Base-by-base conservation (phyloP, 345 rosid genomes). In the Citrus trifoliata region DNA sequence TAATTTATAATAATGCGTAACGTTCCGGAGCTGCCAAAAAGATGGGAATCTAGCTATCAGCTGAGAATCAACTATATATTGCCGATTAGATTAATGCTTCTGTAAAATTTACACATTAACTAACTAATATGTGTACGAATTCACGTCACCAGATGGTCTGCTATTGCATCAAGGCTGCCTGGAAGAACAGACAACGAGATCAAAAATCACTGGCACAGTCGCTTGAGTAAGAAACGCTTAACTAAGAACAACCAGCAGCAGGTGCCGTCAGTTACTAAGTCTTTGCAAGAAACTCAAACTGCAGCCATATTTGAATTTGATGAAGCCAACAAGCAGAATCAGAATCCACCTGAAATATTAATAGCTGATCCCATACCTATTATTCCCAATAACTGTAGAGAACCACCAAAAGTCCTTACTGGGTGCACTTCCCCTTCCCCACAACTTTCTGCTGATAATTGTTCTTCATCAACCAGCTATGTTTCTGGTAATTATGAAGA, bases 141-240 rank as follows among this genome's bases (percentile, higher is more conserved):
- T 32, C 5, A 48, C 22, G 12, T 51, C n/a, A n/a, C 64, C 78
- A 87, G 91, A 81, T 89, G 91, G 93, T 83, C 89, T 22, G 67
- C 80, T 27, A 90, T 88, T 55, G 91, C 93, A 33, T 82, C 89
- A 27, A 82, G 55, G 28, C 66, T 88, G 14, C 88, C 88, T 0
- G 86, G 89, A 67, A 84, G 88, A 65, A 65, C 69, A 19, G 46
- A 65, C 69, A 65, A 65, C 42, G 69, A 65, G 25, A 35, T 65
- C 1, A 65, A 65, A 35, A 87, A 89, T 71, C 73, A 75, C 35
- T 89, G 89, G 92, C 78, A 87, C 53, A 80, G 85, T 65, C 79
- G 81, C 74, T 74, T 87, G 58, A 1, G 19, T 4, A 65, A 65
- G 42, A 65, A 65, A 33, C 27, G 24, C 42, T 48, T 18, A 14